Base-by-base conservation (phyloP, 139 green algal genomes). In the Dunaliella primolecta region DNA sequence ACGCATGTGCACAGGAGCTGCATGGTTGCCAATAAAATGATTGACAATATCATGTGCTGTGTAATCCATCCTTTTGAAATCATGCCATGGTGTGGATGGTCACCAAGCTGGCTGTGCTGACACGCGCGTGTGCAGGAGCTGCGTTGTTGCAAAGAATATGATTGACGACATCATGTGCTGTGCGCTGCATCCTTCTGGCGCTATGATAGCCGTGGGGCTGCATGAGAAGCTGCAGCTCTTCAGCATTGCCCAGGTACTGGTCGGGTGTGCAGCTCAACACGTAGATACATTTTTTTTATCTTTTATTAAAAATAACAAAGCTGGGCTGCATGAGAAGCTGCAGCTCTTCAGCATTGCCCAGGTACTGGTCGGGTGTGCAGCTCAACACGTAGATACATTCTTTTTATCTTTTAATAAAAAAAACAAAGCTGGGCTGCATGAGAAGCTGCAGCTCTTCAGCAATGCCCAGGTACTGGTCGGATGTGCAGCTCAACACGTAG, bases 161-260 rank as follows among this genome's bases (percentile, higher is more conserved):
- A 74, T 90, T 20, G 88, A 94, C 38, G 91, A 92, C 83, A 46
- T 83, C 74, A 80, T 83, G 33, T 86, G 83, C 83, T 76, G 80
- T 64, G 82, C 85, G 37, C 27, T 91, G 70, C 88, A 93, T 78
- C 85, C 85, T 1, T 87, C 80, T 1, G 89, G 88, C 34, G 79
- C 72, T 56, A 81, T 86, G 86, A 57, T 91, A 74, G 77, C 88
- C 70, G 64, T 90, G 83, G 88, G 87, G 20, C 78, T 90, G 84
- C 70, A 74, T 20, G 83, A 90, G 78, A 90, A 88, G 83, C 81
- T 93, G 71, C 64, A 76, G 2, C 33, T 91, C 77, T 91, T 80
- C 80, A 37, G 2, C 56, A 74, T 92, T 0, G 30, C 83, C n/a
- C 85, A 87, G 88, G 88, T 91, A 79, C 25, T 84, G 75, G 32